Evolutionary conservation across 2,329 filamentous ascomycete genomes (phyloP).

Genomic region (Exophiala alcalophila): DNA sequence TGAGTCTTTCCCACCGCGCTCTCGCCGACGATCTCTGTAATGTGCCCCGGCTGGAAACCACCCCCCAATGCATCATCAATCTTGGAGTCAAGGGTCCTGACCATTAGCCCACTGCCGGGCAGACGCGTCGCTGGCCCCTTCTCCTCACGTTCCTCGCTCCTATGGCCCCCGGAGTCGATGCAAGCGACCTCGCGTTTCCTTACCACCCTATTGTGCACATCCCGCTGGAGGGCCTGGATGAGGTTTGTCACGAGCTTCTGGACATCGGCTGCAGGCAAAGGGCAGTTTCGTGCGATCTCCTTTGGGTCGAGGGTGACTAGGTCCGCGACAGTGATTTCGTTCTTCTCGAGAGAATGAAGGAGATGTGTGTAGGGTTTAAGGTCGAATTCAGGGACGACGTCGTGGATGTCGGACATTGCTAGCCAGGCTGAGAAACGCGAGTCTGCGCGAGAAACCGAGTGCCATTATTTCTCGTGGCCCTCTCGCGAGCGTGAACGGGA

Average conservation of each 20-base stretch:
- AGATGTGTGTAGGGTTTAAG: conserved; percentile 69
- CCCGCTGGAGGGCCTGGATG: conserved; percentile 61
- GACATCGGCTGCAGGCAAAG: conserved; percentile 75
- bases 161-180: background rate
- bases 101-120: conserved; percentile 50
- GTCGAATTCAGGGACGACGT: conserved; percentile 77
- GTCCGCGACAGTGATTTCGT: conserved; percentile 74
- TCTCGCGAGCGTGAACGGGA: too few relatives aligned
- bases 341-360: conserved; percentile 74
- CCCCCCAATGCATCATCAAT: conserved; percentile 72
- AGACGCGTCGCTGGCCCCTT: conserved; percentile 25
- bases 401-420: conserved; percentile 78
- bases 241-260: conserved; percentile 69
- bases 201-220: conserved; percentile 13
- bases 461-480: too few relatives aligned
- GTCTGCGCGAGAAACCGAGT: too few relatives aligned
- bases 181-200: conserved; percentile 10
- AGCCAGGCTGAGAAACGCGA: conserved; percentile 3
- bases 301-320: conserved; percentile 78
- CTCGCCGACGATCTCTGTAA: conserved; percentile 90
- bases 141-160: conserved; percentile 39
- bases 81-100: conserved; percentile 75
- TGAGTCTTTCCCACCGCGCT: conserved; percentile 93
- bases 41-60: conserved; percentile 73
- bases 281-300: conserved; percentile 81